Evolutionary conservation across 2,329 filamentous ascomycete species (phyloP), one percentile per base, ranked within the genome.

Genomic region (Decorospora gaudefroyi): DNA sequence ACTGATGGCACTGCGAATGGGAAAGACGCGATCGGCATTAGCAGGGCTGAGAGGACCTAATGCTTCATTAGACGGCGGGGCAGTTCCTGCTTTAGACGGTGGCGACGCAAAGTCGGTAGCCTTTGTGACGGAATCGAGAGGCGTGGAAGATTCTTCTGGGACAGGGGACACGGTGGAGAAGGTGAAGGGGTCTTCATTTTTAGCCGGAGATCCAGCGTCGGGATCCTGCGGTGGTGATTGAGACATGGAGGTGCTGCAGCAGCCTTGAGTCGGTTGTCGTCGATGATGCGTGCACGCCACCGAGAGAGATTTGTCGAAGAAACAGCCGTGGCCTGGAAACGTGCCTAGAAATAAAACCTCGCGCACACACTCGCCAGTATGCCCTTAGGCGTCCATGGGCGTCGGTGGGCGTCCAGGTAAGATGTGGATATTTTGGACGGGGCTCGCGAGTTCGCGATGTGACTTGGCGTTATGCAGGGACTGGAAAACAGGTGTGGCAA

Each of bases 1-100:
- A 5, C 82, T 87, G 16, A 92, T 76, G 29, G 88, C 84, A n/a
- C 87, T 90, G 34, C 87, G 82, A 21, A 92, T 87, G n/a, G 88
- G 88, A 43, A 88, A 92, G 4, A 92, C 86, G 41, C 86, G 80
- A 59, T 91, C 79, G 32, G 72, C 64, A 4, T 69, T 57, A 26
- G 64, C 67, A 12, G 74, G 73, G 51, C 72, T 75, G 33, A 74
- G 55, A 5, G 57, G 38, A 28, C 60, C 67, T 10, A 53, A 31
- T 11, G 34, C 46, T 16, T 64, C 60, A 4, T 28, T 40, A n/a
- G 43, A 47, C 17, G 56, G 57, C 2, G 63, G 54, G 11, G 42
- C 42, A 15, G 56, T 37, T 3, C 49, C 48, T 25, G 46, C 15
- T 29, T 45, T 51, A 48, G 40, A 25, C 1, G 31, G 49, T 8